phyloP scores from a whole-genome alignment of 768 basidiomycete species.

The Serpula lacrymans region DNA sequence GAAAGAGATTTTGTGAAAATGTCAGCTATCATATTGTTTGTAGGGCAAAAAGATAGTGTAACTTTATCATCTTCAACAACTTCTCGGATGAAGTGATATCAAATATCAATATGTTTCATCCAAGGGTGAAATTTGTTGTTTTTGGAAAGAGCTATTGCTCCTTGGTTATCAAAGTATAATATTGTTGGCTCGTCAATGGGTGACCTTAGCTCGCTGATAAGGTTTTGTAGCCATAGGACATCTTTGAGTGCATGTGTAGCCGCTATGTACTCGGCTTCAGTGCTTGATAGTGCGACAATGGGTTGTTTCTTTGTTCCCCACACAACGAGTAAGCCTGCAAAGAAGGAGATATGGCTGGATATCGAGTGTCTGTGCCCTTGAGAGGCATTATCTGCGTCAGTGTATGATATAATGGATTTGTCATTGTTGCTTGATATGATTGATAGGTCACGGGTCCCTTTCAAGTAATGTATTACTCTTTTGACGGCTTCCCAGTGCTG shows the following conservation, averaged over 20 bases:
- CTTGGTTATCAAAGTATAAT: too few species aligned
- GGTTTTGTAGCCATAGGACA: constrained; percentile 26
- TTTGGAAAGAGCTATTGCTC: too few species aligned
- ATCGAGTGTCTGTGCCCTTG: too few species aligned
- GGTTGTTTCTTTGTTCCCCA: constrained; percentile 35
- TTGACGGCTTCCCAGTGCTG: constrained; percentile 12
- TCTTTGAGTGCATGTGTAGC: constrained; percentile 29
- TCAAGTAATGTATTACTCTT: constrained; percentile 10
- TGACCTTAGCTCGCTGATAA: constrained; percentile 27
- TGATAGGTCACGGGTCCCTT: constrained; percentile 4
- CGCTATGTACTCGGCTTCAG: constrained; percentile 39
- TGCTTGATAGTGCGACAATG: constrained; percentile 35
- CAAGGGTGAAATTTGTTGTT: too few species aligned
- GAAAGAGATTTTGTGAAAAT: constrained; percentile 10
- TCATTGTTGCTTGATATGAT: too few species aligned
- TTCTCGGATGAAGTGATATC: constrained; percentile 14
- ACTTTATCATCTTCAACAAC: constrained; percentile 11
- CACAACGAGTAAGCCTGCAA: too few species aligned
- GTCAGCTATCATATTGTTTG: constrained; percentile 20
- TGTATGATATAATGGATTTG: too few species aligned
- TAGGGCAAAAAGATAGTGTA: constrained; percentile 15
- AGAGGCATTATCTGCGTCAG: too few species aligned
- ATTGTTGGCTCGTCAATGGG: too few species aligned
- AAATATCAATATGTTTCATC: constrained; percentile 27
- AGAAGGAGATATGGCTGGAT: too few species aligned